phyloP scores from a whole-genome alignment of 2,329 filamentous ascomycete genomes.

The Apiospora marii region DNA sequence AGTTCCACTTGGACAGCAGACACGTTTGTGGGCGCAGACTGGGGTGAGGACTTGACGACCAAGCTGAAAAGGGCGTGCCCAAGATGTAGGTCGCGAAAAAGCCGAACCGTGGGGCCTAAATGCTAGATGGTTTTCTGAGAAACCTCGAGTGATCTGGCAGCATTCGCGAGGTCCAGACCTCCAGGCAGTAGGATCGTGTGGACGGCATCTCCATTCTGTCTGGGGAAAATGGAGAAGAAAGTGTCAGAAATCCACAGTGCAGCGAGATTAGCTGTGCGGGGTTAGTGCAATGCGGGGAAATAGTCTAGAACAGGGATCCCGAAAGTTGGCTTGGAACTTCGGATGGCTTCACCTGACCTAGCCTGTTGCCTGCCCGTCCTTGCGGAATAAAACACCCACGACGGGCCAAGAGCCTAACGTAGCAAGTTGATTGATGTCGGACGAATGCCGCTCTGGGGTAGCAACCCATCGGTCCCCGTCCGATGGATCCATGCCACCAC shows the following conservation, averaged over 20 bases:
- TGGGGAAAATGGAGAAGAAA: constrained; percentile 10
- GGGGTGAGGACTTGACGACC: not conserved
- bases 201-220: not conserved
- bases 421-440: not conserved
- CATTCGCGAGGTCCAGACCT: not conserved
- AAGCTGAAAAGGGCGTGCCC: not conserved
- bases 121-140: not conserved
- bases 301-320: constrained; percentile 5
- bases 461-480: not conserved
- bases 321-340: not conserved
- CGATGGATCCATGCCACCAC: not conserved
- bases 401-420: not conserved
- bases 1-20: not conserved
- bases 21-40: not conserved
- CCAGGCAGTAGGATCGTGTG: not conserved
- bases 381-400: not conserved
- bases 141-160: not conserved
- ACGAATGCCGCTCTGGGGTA: constrained; percentile 16
- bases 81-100: not conserved
- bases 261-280: not conserved
- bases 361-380: not conserved
- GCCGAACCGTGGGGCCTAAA: not conserved
- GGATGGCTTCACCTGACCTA: not conserved
- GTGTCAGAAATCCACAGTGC: not conserved
- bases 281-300: constrained; percentile 12